Evolutionary conservation across 176 grass and related monocot species (phyloP), one percentile per base, ranked within the genome.

Genomic region (Panicum miliaceum): DNA sequence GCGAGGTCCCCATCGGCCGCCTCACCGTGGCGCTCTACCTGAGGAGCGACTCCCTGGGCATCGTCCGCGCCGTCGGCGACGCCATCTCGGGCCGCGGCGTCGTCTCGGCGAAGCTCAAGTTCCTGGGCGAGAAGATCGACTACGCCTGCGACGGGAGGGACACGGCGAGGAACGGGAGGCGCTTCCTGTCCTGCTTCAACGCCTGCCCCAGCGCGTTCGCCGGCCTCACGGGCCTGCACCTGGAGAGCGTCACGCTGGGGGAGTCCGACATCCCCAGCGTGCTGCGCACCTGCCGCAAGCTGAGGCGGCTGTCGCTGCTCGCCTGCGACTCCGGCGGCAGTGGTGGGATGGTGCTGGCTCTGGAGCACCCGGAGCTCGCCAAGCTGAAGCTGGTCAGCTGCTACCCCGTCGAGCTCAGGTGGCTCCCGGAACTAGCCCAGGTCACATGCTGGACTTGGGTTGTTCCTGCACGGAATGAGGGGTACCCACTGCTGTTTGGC

Each of bases 331-430:
- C 26, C 0, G 54, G 67, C 1, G n/a, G n/a, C n/a, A n/a, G n/a
- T n/a, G 0, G 16, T 3, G 53, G 46, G 10, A 82, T 5, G 14
- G 35, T 18, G 23, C 26, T 72, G 80, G 25, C 1, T 6, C 27
- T 82, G 25, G 38, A 82, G 38, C 80, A 82, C 40, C 53, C 67
- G 38, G 53, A n/a, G 25, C 73, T 76, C 40, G 6, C 59, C 26
- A 12, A 82, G 6, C 54, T 82, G 18, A 47, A 36, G 68, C 48
- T 72, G 14, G 42, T 2, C 6, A 0, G 0, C n/a, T 48, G 43
- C 23, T 3, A 48, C 5, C 13, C 12, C 3, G 13, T 50, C 42
- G 42, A 72, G n/a, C 69, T 72, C 42, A 50, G 25, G n/a, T 72
- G 42, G 69, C 69, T 82, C 10, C 81, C 81, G 8, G 22, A 82